Base-by-base conservation (phyloP, 2,329 filamentous ascomycete species). In the Epicoccum sorghinum region DNA sequence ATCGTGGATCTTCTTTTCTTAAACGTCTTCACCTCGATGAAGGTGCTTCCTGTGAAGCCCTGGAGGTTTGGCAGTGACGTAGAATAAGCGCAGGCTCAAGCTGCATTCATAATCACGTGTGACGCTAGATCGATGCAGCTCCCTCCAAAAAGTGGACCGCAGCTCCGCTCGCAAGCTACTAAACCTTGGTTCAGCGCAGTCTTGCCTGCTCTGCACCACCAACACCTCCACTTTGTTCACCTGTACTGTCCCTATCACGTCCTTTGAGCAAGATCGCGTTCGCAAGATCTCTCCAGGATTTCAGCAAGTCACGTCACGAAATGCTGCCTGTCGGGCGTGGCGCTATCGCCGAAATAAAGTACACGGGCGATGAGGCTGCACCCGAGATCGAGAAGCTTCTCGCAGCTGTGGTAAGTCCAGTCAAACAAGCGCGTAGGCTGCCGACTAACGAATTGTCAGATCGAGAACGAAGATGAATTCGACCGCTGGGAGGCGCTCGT, bases 401-500 rank as follows among this genome's bases (percentile, higher is more conserved):
- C 64, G 79, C 81, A 48, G 89, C 93, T 70, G 85, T 96, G 69
- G 92, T 96, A 83, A 69, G 88, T 81, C 43, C 25, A 54, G 14
- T 13, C 42, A 30, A 14, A 14, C 4, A 12, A 38, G 10, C 8
- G 25, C 4, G 10, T 9, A 18, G 18, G 18, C 3, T 18, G 18
- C 18, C 18, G 32, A 42, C 66, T 71, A 47, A 71, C 47, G 27
- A 4, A 23, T 4, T 60, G 33, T 64, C 18, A 88, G 85, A 64
- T 79, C 47, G 82, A 83, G 54, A 90, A 96, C 63, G 84, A 91
- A 10, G 95, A 99, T 75, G 93, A 91, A 71, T 98, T 96, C 69
- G 93, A 97, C 67, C 84, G 85, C 57, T 99, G 95, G 95, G 93
- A 98, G 77, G 93, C 91, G 75, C 85, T 98, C 52, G 87, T 97